Percentiles rank a stretch among this genome's conserved stretches.
phyloP scores from a whole-genome alignment of 176 grass and related monocot genomes.

The Otatea glauca region DNA sequence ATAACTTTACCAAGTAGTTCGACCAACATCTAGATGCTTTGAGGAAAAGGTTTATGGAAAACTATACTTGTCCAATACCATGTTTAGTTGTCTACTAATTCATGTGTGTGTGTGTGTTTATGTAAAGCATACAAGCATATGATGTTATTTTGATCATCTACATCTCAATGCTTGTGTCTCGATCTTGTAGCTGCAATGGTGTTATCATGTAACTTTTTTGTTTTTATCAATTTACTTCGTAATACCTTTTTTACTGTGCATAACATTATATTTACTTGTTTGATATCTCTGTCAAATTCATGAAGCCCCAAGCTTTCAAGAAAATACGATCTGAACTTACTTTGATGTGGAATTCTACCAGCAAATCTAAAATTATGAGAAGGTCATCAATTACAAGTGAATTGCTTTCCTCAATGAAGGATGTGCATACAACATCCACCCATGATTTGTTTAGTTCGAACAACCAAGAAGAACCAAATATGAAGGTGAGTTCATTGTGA shows the following conservation, averaged over 20 bases:
- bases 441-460: conserved; percentile 53
- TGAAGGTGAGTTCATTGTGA: conserved; percentile 60
- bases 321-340: conserved; percentile 85
- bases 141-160: conserved; percentile 21
- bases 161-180: conserved; percentile 11
- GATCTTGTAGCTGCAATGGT: conserved; percentile 23
- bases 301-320: conserved; percentile 79
- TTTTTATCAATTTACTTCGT: conserved; percentile 27
- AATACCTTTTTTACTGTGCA: conserved; percentile 19
- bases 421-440: conserved; percentile 45
- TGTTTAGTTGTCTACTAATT: conserved; percentile 18
- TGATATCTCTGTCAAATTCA: conserved; percentile 23
- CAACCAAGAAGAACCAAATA: conserved; percentile 66
- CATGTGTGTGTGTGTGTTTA: background rate
- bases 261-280: conserved; percentile 33
- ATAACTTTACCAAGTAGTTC: background rate
- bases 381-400: conserved; percentile 68
- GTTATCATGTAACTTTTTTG: conserved; percentile 7
- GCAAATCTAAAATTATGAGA: conserved; percentile 68
- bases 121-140: background rate
- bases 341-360: conserved; percentile 85
- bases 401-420: conserved; percentile 58
- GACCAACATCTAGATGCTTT: conserved; percentile 1
- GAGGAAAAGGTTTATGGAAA: background rate
- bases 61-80: background rate